These are phyloP conservation scores for Ostreobium quekettii DNA, from an alignment of 139 green algal species.

Conservation along the genomic window DNA sequence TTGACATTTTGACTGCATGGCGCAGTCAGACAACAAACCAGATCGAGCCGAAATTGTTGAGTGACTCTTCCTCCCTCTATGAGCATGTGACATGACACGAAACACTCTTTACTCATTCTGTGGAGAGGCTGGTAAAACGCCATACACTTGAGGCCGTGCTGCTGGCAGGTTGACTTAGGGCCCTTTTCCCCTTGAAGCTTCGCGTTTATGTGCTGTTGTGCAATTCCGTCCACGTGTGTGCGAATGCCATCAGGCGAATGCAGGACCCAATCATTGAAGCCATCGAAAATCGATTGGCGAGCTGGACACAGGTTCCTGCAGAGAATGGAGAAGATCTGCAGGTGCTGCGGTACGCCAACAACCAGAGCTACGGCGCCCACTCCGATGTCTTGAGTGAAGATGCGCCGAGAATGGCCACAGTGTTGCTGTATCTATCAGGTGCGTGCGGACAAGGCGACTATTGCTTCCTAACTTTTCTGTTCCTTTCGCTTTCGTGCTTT, in stretches of 20 bases:
- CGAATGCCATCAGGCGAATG: conserved; percentile 40
- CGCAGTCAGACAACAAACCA: too few species aligned
- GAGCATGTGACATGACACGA: not conserved
- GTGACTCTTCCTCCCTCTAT: conserved; percentile 2
- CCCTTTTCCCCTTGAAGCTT: not conserved
- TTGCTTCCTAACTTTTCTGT: too few species aligned
- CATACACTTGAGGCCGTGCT: not conserved
- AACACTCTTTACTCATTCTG: not conserved
- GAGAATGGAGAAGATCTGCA: conserved; percentile 79
- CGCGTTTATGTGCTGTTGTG: not conserved
- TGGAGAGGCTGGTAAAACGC: not conserved
- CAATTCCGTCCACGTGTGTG: too few species aligned
- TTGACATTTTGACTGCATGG: too few species aligned
- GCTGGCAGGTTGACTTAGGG: not conserved
- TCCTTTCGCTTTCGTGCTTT: too few species aligned
- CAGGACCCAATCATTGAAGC: conserved; percentile 47
- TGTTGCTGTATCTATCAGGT: conserved; percentile 70
- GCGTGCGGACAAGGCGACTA: too few species aligned
- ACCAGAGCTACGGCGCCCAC: conserved; percentile 79
- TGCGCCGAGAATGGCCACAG: conserved; percentile 45
- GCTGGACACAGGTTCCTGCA: conserved; percentile 62
- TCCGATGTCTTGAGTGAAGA: conserved; percentile 61
- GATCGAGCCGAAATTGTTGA: too few species aligned
- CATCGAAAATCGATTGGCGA: conserved; percentile 55
- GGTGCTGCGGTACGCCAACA: conserved; percentile 59